Evolutionary conservation across 257 asterid species (phyloP).

Genomic region (Solanum acaule): DNA sequence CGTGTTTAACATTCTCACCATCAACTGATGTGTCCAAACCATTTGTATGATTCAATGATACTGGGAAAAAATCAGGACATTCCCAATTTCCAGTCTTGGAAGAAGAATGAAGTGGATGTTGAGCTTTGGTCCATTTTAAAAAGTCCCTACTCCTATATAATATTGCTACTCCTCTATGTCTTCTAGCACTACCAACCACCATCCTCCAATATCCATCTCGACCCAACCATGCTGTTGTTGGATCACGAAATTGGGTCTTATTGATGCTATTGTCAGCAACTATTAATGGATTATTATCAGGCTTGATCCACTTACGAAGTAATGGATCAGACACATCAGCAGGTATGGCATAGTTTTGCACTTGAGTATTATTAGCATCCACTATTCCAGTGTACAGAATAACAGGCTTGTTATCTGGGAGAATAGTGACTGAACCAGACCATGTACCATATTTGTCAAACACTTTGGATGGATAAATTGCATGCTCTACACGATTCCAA

Average conservation of each 20-base stretch:
- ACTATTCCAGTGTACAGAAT: neutral
- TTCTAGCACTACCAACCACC: neutral
- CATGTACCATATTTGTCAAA: neutral
- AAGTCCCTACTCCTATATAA: neutral
- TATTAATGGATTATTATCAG: neutral
- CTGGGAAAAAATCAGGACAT: neutral
- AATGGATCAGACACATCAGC: neutral
- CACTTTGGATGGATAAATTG: neutral
- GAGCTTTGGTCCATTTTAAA: neutral
- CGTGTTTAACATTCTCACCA: neutral
- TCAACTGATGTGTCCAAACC: neutral
- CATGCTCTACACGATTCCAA: neutral
- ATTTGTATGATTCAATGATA: neutral
- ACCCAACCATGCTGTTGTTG: neutral
- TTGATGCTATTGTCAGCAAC: neutral
- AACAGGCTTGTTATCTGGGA: neutral
- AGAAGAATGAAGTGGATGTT: neutral
- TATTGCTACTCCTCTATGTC: neutral
- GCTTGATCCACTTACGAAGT: neutral
- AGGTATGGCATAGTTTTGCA: neutral
- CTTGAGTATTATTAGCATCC: neutral
- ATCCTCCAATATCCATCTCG: neutral
- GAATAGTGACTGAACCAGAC: neutral
- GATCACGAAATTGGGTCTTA: neutral
- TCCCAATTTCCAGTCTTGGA: neutral